Conservation (phyloP, 768 basidiomycete species). For the Hydnomerulius pinastri region DNA sequence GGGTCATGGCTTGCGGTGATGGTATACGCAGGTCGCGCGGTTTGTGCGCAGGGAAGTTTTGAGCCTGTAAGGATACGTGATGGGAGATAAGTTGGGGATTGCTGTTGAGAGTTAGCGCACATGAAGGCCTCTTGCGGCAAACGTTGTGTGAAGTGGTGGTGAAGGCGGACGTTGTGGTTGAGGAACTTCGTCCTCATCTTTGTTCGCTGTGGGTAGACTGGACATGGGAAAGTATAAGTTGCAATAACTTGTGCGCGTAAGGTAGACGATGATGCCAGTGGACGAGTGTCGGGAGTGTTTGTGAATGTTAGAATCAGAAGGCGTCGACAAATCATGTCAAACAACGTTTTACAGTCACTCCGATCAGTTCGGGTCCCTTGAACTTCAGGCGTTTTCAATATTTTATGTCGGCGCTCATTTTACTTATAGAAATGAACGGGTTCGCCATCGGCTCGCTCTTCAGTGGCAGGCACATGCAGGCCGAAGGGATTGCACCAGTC, state of each 20-base stretch:
- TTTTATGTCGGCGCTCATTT: too few species aligned
- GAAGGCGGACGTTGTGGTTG: constrained; percentile 65
- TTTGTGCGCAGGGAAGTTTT: constrained; percentile 78
- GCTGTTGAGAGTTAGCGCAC: constrained; percentile 41
- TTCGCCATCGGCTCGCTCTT: too few species aligned
- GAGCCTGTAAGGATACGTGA: constrained; percentile 48
- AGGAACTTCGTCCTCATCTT: constrained; percentile 61
- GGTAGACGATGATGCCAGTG: background rate
- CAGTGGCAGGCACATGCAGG: too few species aligned
- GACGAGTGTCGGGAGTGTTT: constrained; percentile 16
- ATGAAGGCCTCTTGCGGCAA: constrained; percentile 69
- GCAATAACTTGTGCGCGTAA: background rate
- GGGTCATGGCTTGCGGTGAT: constrained; percentile 64
- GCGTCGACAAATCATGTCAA: constrained; percentile 9
- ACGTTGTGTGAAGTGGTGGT: constrained; percentile 72
- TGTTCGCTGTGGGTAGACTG: constrained; percentile 22
- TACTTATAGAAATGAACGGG: too few species aligned
- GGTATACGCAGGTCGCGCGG: constrained; percentile 73
- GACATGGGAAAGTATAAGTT: constrained; percentile 22
- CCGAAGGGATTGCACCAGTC: too few species aligned
- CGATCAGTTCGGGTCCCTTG: too few species aligned
- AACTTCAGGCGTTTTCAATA: too few species aligned
- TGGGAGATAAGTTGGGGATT: constrained; percentile 16
- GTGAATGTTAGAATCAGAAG: constrained; percentile 25
- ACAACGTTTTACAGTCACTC: background rate